Evolutionary conservation across 257 asterid species (phyloP), one percentile per base, ranked within the genome.

Genomic region (Rauvolfia tetraphylla): DNA sequence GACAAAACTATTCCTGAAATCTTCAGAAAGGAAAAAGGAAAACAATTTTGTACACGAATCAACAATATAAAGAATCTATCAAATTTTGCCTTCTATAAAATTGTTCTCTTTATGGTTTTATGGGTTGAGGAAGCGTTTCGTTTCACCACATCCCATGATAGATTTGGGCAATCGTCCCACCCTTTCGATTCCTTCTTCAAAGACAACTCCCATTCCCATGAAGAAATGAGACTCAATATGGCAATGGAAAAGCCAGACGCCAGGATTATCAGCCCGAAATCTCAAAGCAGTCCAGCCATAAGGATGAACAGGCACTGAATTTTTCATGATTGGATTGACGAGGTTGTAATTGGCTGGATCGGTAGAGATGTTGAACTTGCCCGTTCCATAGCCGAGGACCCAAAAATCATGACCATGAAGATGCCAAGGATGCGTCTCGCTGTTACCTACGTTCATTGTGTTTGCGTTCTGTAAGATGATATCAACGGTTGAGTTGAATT

Each of bases 341-440:
- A 92, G 78, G 58, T 95, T 93, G 76, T 86, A 95, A 20, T 74
- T 89, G 3, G 58, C 70, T 0, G 94, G 86, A 75, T 92, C 96
- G 1, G 41, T 87, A 0, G 77, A 44, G 42, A 0, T 11, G 44
- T 93, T 83, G 15, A 91, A 95, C 84, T 90, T 95, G 1, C 97
- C 99, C 7, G 39, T 11, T 0, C 97, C 98, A 46, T 95, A 84
- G 0, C 97, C 99, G 79, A 95, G 1, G 1, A 95, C 97, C 99
- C 99, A 95, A 39, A 95, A 95, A 49, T 95, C 98, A 18, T 92
- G 99, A 3, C 99, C 99, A 38, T 95, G 99, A 2, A 95, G 87
- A 83, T 95, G 99, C 99, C 99, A 95, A 3, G 99, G 98, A 84
- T 95, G 99, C 4, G 97, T 87, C 90, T 95, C 99, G 15, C 99